phyloP scores from a whole-genome alignment of 371 early-diverging fungal genomes.

The Zychaea mexicana region DNA sequence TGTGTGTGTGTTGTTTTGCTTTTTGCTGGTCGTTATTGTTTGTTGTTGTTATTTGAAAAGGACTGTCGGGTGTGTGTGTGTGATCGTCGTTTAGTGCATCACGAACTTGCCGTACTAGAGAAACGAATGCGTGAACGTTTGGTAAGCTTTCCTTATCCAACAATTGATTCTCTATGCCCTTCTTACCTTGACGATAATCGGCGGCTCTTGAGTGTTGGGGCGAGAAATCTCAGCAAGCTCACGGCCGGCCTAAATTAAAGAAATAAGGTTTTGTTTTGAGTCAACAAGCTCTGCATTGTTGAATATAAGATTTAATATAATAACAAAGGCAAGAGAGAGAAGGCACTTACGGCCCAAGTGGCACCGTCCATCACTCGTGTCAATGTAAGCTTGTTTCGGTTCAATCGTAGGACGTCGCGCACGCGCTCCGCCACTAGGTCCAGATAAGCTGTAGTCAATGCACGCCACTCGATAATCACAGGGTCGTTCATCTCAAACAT shows the following conservation, averaged over 20 bases:
- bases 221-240: slow-evolving; percentile 83
- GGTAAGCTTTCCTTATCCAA: background rate
- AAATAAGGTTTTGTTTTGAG: slow-evolving; percentile 10
- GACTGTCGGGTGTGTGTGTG: background rate
- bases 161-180: background rate
- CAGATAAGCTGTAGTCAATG: slow-evolving; percentile 83
- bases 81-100: slow-evolving; percentile 2
- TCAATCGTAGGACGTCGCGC: slow-evolving; percentile 59
- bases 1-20: background rate
- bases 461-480: slow-evolving; percentile 91
- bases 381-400: slow-evolving; percentile 63
- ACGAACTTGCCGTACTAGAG: slow-evolving; percentile 6
- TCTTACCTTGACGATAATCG: slow-evolving; percentile 73
- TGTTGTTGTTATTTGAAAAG: background rate
- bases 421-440: slow-evolving; percentile 77
- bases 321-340: background rate
- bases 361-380: slow-evolving; percentile 90
- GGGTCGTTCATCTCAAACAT: slow-evolving; percentile 81
- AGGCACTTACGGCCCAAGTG: slow-evolving; percentile 72
- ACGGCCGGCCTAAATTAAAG: slow-evolving; percentile 82
- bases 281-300: background rate
- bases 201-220: slow-evolving; percentile 86
- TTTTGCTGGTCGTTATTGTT: background rate
- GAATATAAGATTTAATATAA: too few species aligned
- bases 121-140: background rate